These are phyloP conservation scores for Podospora australis DNA, from an alignment of 495 filamentous ascomycete genomes.

Conservation along the genomic window DNA sequence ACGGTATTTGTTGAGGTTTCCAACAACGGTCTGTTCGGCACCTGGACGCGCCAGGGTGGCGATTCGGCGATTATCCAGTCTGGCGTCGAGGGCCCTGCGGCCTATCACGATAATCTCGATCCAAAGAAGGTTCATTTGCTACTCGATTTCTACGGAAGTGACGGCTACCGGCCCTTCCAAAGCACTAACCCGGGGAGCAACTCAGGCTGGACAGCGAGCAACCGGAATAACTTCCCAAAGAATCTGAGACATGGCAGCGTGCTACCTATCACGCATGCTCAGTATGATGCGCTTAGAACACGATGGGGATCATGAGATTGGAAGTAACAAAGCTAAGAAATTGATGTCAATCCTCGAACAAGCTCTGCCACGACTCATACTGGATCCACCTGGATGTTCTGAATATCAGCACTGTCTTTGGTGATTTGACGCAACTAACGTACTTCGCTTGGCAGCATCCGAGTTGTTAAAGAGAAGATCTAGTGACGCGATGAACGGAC, in stretches of 20 bases:
- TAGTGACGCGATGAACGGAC: too few species aligned
- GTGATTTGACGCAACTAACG: too few species aligned
- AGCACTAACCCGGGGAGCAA: slow-evolving; percentile 34
- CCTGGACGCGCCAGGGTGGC: slow-evolving; percentile 44
- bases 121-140: slow-evolving; percentile 40
- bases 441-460: too few species aligned
- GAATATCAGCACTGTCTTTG: too few species aligned
- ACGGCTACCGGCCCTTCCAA: slow-evolving; percentile 47
- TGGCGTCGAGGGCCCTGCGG: slow-evolving; percentile 45
- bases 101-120: slow-evolving; percentile 40
- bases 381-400: too few species aligned
- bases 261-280: slow-evolving; percentile 35
- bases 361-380: too few species aligned
- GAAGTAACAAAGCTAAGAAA: too few species aligned
- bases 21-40: slow-evolving; percentile 42
- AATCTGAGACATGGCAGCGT: slow-evolving; percentile 47
- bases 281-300: slow-evolving; percentile 31
- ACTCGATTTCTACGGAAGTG: slow-evolving; percentile 45
- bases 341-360: too few species aligned
- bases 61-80: slow-evolving; percentile 32
- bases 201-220: slow-evolving; percentile 38
- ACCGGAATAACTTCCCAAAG: slow-evolving; percentile 31
- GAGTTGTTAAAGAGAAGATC: too few species aligned
- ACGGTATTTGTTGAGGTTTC: slow-evolving; percentile 45
- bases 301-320: slow-evolving; percentile 32